These are phyloP conservation scores for Guyanaporus albipodus DNA, from an alignment of 768 basidiomycete species.

Conservation along the genomic window DNA sequence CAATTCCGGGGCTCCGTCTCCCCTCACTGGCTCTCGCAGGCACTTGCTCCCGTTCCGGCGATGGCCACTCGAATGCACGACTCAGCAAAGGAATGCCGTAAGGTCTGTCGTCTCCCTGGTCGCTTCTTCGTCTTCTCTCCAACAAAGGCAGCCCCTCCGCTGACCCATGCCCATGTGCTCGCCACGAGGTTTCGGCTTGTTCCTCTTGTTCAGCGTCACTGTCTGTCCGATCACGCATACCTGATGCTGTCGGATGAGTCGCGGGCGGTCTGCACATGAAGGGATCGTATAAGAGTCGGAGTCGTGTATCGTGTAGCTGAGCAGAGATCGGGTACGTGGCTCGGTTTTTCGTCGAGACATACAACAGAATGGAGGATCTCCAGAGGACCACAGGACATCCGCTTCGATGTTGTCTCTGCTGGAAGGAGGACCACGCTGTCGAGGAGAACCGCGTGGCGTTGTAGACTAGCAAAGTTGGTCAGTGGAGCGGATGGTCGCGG, in stretches of 20 bases:
- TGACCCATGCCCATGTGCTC: slow-evolving; percentile 11
- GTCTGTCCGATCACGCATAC: slow-evolving; percentile 28
- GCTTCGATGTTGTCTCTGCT: slow-evolving; percentile 13
- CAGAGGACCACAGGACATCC: slow-evolving; percentile 20
- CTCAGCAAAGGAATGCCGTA: slow-evolving; percentile 18
- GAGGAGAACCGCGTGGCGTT: slow-evolving; percentile 7
- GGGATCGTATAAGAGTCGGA: slow-evolving; percentile 22
- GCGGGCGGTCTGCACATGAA: slow-evolving; percentile 26
- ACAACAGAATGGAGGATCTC: slow-evolving; percentile 13
- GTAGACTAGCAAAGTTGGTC: slow-evolving; percentile 4
- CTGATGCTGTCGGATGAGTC: slow-evolving; percentile 10
- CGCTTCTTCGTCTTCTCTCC: slow-evolving; percentile 17
- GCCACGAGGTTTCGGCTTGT: slow-evolving; percentile 39
- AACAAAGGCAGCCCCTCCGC: slow-evolving; percentile 4
- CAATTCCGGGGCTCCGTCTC: slow-evolving; percentile 4
- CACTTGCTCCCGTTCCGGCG: slow-evolving; percentile 17
- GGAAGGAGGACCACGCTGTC: slow-evolving; percentile 6
- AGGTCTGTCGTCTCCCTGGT: slow-evolving; percentile 9
- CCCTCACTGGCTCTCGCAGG: slow-evolving; percentile 6
- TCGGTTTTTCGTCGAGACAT: slow-evolving; percentile 15
- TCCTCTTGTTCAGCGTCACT: slow-evolving; percentile 46
- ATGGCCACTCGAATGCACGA: slow-evolving; percentile 25
- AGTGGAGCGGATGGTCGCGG: slow-evolving; percentile 23
- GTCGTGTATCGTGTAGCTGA: slow-evolving; percentile 9
- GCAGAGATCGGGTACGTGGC: slow-evolving; percentile 16